Base-by-base conservation (phyloP, 345 rosid genomes). In the Corchorus olitorius region DNA sequence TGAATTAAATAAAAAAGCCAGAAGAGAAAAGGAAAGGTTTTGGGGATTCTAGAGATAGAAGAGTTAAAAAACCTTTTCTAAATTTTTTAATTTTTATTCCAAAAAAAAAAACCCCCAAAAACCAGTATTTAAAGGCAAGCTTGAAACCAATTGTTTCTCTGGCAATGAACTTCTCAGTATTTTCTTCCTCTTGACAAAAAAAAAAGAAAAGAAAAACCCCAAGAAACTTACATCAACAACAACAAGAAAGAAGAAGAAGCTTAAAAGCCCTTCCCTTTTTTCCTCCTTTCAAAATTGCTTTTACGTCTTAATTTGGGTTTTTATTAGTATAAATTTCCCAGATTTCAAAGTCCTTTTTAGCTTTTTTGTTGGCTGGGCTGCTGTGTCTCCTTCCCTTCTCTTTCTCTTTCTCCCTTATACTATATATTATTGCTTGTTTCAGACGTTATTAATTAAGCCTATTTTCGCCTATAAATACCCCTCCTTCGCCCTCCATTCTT, bases 41-140 rank as follows among this genome's bases (percentile, higher is more conserved):
- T 60, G 15, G 53, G 56, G 84, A 81, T 81, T 83, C 77, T 76
- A 45, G 72, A 45, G 76, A 65, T 73, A 61, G 80, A 77, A 27
- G 27, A 27, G 27, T 27, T 2, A n/a, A 48, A 49, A 64, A 35
- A 20, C 12, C 41, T 48, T 67, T 48, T 22, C 8, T 64, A 11
- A 12, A 17, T 65, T n/a, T 65, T 10, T 7, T 34, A 7, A 8
- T 1, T 48, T 48, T 48, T 43, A 41, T 39, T 27, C 27, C 27
- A 27, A 9, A 12, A 27, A 39, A 27, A 53, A 58, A 61, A 61
- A 16, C 1, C 8, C 52, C 62, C 53, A 4, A 50, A 78, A 82
- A 73, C 54, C 62, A 71, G 85, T 81, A 85, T 83, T 66, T 81
- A 87, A 76, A 75, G 78, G 61, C 75, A 0, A 63, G 63, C 83